Conservation (phyloP, 2,329 filamentous ascomycete genomes). For the Penicillium palitans region DNA sequence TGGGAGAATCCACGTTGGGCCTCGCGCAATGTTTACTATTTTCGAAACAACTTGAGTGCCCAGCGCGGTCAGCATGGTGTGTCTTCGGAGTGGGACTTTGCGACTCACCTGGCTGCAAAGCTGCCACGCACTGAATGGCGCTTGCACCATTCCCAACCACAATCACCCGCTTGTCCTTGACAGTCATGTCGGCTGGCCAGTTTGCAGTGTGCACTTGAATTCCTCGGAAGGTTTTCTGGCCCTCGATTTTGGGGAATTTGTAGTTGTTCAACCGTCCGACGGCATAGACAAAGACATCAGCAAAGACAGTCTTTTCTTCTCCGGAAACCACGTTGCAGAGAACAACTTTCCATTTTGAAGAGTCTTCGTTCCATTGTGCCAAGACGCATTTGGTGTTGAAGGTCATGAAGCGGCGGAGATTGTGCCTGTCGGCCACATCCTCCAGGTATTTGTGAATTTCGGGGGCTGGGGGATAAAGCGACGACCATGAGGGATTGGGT, state of each 20-base stretch:
- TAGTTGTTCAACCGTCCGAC: conserved; percentile 19
- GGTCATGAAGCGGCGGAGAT: conserved; percentile 11
- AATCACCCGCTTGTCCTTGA: conserved; percentile 2
- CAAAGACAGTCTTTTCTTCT: not conserved
- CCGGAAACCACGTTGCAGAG: not conserved
- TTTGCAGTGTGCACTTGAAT: conserved; percentile 37
- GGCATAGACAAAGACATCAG: conserved; percentile 13
- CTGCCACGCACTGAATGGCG: conserved; percentile 8
- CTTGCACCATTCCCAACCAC: conserved; percentile 13
- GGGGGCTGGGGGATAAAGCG: conserved; percentile 6
- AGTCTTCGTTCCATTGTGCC: conserved; percentile 8
- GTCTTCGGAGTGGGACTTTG: not conserved
- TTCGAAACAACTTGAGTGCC: not conserved
- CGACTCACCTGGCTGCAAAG: conserved; percentile 9
- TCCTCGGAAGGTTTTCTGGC: conserved; percentile 31
- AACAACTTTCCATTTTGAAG: conserved; percentile 5
- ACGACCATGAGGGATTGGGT: conserved; percentile 9
- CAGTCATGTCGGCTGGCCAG: conserved; percentile 25
- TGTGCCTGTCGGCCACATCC: conserved; percentile 10
- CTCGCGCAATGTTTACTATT: conserved; percentile 9
- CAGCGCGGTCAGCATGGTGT: not conserved
- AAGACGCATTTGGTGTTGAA: conserved; percentile 5
- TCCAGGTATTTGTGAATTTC: conserved; percentile 11
- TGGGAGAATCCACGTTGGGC: conserved; percentile 10
- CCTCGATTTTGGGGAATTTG: conserved; percentile 19